These are phyloP conservation scores for Debaryomyces tyrocola DNA, from an alignment of 805 yeast species.

Conservation along the genomic window DNA sequence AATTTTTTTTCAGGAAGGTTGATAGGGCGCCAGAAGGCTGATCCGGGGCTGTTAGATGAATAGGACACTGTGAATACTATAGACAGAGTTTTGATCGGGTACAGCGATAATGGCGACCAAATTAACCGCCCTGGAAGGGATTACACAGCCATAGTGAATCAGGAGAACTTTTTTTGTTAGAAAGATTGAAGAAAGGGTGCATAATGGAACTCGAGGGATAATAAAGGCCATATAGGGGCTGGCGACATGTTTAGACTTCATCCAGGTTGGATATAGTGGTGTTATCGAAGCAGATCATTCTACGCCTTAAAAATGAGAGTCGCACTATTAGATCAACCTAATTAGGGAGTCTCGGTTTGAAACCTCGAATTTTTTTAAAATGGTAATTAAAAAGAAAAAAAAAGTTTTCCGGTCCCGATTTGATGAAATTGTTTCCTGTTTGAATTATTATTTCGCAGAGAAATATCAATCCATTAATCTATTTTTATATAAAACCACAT, in stretches of 20 bases:
- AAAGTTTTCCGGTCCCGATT: conserved; percentile 3
- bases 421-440: conserved; percentile 6
- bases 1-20: too few species aligned
- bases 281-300: not conserved
- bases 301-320: not conserved
- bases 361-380: not conserved
- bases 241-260: too few species aligned
- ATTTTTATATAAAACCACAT: not conserved
- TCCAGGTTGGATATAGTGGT: not conserved
- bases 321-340: not conserved
- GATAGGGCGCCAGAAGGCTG: too few species aligned
- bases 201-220: not conserved
- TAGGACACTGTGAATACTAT: too few species aligned
- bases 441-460: not conserved
- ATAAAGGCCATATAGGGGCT: too few species aligned
- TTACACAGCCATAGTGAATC: too few species aligned
- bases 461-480: not conserved
- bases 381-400: not conserved
- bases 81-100: too few species aligned
- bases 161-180: too few species aligned
- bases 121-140: too few species aligned
- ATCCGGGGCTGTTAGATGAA: too few species aligned
- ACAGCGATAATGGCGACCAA: too few species aligned
- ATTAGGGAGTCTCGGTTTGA: not conserved
- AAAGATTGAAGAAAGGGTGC: too few species aligned